A percentile compares a stretch with the other conserved stretches of the same genome.
Evolutionary conservation across 768 basidiomycete species (phyloP).

Genomic region (Mycena floridula): DNA sequence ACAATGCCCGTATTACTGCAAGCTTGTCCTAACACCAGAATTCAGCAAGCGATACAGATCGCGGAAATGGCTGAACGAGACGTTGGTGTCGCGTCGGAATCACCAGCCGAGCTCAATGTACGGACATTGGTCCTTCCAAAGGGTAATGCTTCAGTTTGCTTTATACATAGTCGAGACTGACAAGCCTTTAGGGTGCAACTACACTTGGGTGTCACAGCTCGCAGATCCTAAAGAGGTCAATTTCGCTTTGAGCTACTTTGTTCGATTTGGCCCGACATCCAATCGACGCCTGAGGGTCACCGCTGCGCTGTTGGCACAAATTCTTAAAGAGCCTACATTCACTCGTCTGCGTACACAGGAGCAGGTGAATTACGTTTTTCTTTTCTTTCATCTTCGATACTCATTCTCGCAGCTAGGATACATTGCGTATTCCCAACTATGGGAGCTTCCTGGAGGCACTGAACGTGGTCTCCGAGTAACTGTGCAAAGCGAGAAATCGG

Average conservation of each 20-base stretch:
- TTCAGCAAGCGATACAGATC: slow-evolving; percentile 71
- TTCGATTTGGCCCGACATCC: slow-evolving; percentile 66
- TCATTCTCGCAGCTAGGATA: no score
- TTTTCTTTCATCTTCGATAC: no score
- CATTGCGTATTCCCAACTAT: slow-evolving; percentile 61
- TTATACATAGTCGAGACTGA: not conserved
- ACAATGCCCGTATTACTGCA: not conserved
- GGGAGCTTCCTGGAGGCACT: slow-evolving; percentile 55
- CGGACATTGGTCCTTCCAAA: slow-evolving; percentile 59
- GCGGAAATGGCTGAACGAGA: slow-evolving; percentile 67
- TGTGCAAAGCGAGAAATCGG: slow-evolving; percentile 81
- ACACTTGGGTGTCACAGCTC: slow-evolving; percentile 57
- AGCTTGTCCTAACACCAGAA: slow-evolving; percentile 8
- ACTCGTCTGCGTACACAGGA: slow-evolving; percentile 88
- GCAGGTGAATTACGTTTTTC: slow-evolving; percentile 92
- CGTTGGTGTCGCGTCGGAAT: slow-evolving; percentile 48
- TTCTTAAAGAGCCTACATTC: slow-evolving; percentile 89
- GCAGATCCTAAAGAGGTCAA: slow-evolving; percentile 86
- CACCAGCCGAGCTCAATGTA: slow-evolving; percentile 49
- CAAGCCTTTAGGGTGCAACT: slow-evolving; percentile 57
- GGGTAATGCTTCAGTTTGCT: slow-evolving; percentile 46
- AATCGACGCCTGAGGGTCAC: slow-evolving; percentile 62
- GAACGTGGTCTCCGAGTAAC: slow-evolving; percentile 76
- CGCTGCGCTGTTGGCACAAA: slow-evolving; percentile 70
- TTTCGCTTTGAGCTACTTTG: slow-evolving; percentile 79